phyloP scores from a whole-genome alignment of 208 protist genomes.

The Herpetomonas tarakana region DNA sequence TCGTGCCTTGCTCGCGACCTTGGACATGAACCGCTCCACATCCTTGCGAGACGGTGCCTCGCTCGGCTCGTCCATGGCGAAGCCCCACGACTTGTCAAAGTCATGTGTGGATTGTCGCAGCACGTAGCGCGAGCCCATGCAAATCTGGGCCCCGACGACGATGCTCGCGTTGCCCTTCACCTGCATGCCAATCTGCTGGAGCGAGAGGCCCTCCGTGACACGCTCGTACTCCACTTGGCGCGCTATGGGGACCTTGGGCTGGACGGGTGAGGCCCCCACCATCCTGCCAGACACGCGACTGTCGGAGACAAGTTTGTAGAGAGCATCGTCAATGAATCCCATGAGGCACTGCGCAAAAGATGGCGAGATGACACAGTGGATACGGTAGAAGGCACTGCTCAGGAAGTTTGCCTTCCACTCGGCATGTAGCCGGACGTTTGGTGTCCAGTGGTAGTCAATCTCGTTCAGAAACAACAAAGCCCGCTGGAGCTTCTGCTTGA shows the following conservation, averaged over 20 bases:
- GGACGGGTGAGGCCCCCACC: constrained; percentile 13
- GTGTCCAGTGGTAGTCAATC: constrained; percentile 78
- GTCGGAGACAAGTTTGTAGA: constrained; percentile 58
- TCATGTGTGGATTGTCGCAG: constrained; percentile 55
- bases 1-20: constrained; percentile 16
- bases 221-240: constrained; percentile 58
- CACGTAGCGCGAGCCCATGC: constrained; percentile 81
- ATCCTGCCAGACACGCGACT: constrained; percentile 23
- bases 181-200: constrained; percentile 67
- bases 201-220: constrained; percentile 43
- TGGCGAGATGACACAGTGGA: constrained; percentile 55
- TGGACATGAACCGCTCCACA: constrained; percentile 12
- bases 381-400: constrained; percentile 45
- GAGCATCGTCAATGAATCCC: constrained; percentile 74
- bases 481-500: constrained; percentile 50
- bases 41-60: constrained; percentile 19
- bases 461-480: constrained; percentile 72
- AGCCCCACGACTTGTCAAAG: constrained; percentile 70
- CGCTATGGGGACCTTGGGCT: constrained; percentile 35
- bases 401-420: constrained; percentile 77
- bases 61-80: constrained; percentile 62
- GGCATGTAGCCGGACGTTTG: constrained; percentile 57
- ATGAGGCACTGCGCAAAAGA: constrained; percentile 54
- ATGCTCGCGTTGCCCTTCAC: constrained; percentile 58
- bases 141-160: constrained; percentile 75